Base-by-base conservation (phyloP, 169 alveolate species). In the Cryptosporidium tyzzeri region DNA sequence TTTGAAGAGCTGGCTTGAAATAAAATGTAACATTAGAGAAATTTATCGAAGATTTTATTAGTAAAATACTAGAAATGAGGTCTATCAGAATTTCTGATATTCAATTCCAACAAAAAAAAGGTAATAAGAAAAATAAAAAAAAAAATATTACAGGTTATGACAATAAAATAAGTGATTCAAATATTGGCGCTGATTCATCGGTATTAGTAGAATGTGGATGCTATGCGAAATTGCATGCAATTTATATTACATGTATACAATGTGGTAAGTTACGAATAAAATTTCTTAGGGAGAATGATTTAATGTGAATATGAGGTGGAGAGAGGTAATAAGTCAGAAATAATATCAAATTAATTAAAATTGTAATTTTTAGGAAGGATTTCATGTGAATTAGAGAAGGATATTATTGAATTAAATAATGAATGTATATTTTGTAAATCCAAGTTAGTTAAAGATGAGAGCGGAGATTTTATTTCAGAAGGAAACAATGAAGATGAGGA, bases 151-250 rank as follows among this genome's bases (percentile, higher is more conserved):
- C 53, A 37, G 37, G 21, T 8, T 35, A 55, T 18, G 50, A 41
- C 53, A 69, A 12, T 37, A 3, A 29, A 8, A 8, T 6, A 18
- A 37, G 50, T 5, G 1, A 12, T 23, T 23, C 35, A 10, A 70
- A 62, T 44, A 0, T 16, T n/a, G 44, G 71, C 71, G 71, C 71
- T 53, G 33, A 65, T 4, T 0, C 44, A 9, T 29, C 41, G 50
- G 51, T 65, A 35, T 31, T 26, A 31, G 71, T 5, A 59, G 71
- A 65, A 59, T 80, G 89, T 65, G 89, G 80, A 23, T 80, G 89
- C 44, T 80, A 61, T 80, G 89, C 59, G 37, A 80, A 65, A 65
- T 35, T 80, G 51, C 89, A 80, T 67, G 68, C 62, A 23, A 8
- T 80, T 16, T 67, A 61, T 48, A 48, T 23, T 44, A 80, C 73